Percentiles rank a stretch among this genome's conserved stretches.
Evolutionary conservation across 768 basidiomycete genomes (phyloP).

Genomic region (Fistulinella prunicolor): DNA sequence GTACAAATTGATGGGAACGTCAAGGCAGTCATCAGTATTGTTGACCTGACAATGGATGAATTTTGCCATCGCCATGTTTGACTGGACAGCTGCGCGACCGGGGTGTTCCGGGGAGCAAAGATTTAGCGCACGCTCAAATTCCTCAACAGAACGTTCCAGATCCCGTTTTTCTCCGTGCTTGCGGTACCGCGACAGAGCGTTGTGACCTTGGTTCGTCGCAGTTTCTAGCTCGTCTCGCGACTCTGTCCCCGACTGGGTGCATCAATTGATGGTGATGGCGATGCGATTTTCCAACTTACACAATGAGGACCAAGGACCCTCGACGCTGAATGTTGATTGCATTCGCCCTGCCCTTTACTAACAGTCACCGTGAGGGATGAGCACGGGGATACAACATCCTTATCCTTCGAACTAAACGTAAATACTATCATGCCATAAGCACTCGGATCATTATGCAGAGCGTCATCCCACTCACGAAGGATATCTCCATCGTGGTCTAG

Average conservation of each 20-base stretch:
- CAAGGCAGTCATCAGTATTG: neutral
- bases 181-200: neutral
- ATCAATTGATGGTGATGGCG: neutral
- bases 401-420: neutral
- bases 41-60: neutral
- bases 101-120: neutral
- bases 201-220: neutral
- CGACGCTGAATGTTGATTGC: neutral
- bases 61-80: neutral
- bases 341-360: neutral
- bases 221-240: neutral
- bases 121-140: neutral
- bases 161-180: neutral
- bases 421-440: neutral
- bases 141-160: neutral
- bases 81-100: neutral
- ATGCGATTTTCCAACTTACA: too few relatives aligned
- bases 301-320: neutral
- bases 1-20: neutral
- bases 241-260: neutral
- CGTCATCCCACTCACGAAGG: neutral
- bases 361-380: neutral
- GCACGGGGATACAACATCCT: neutral
- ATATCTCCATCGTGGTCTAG: neutral
- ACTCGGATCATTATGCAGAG: neutral